Evolutionary conservation across 192 early-diverging fungal genomes (phyloP), one percentile per base, ranked within the genome.

Genomic region (Helicostylum pulchrum): DNA sequence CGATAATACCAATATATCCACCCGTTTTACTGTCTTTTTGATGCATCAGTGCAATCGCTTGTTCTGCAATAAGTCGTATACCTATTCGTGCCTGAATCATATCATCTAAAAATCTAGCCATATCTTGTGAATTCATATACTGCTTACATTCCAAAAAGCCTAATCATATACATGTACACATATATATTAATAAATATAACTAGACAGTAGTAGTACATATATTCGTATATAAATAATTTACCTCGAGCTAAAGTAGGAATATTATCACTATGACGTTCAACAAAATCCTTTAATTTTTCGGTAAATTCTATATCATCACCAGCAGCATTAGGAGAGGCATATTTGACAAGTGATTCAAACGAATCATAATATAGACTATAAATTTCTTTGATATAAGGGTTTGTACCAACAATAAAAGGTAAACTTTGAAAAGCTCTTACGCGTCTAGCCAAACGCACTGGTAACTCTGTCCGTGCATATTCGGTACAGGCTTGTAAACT

Each of bases 351-450:
- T 7, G 64, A 78, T 55, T 89, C 88, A 63, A 93, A 89, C 12
- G 92, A 89, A 55, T 89, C 84, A 60, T 83, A 86, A 65, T 92
- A 93, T 14, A 93, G 86, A 53, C 84, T 75, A 72, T 95, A 95
- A 12, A 96, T 86, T 43, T 78, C 77, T 44, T 87, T 80, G 56
- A 99, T 94, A 66, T 93, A 84, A 2, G 96, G 96, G 73, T 99
- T 99, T 50, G 92, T 92, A 59, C 93, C 96, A 36, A 99, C 94
- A 53, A 99, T 99, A 70, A 94, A 97, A 0, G 94, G 95, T 36
- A 96, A 79, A 49, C 84, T 89, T 74, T 97, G 92, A 53, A 97
- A 87, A 6, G 89, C 91, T 63, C 84, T 83, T 9, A 95, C 92
- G 4, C 94, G 88, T 63, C 90, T 77, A 26, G 94, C 95, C 64